These are phyloP conservation scores for Monilinia vaccinii-corymbosi DNA, from an alignment of 2,329 filamentous ascomycete genomes.

Conservation along the genomic window DNA sequence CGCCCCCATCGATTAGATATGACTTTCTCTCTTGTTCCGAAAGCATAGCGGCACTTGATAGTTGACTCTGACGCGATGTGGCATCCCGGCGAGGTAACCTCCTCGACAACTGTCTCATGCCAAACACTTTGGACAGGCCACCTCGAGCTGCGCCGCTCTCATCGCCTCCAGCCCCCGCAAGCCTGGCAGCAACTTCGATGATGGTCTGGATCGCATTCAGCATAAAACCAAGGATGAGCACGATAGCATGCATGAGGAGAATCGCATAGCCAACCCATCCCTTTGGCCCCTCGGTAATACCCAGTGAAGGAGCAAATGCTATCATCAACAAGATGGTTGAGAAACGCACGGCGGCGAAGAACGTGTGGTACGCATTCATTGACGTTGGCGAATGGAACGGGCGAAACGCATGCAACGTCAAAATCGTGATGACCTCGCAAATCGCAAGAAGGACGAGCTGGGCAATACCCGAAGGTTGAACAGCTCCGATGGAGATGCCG, in stretches of 20 bases:
- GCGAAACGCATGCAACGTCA: conserved; percentile 81
- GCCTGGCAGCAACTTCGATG: conserved; percentile 75
- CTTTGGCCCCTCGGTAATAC: conserved; percentile 67
- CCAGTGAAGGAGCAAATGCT: conserved; percentile 75
- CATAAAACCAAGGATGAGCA: conserved; percentile 86
- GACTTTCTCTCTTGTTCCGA: conserved; percentile 58
- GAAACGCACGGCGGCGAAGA: conserved; percentile 72
- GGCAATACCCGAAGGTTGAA: conserved; percentile 86
- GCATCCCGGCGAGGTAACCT: conserved; percentile 56
- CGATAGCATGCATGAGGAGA: conserved; percentile 72
- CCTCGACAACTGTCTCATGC: conserved; percentile 78
- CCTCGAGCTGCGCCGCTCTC: conserved; percentile 64
- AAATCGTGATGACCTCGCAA: conserved; percentile 82
- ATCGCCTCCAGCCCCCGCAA: conserved; percentile 75
- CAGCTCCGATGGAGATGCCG: conserved; percentile 82
- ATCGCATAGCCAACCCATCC: conserved; percentile 96
- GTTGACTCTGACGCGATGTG: conserved; percentile 67
- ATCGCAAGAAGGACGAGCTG: conserved; percentile 89
- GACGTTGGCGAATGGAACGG: conserved; percentile 87
- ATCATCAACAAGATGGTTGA: conserved; percentile 67
- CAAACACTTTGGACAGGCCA: conserved; percentile 82
- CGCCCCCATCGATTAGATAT: conserved; percentile 41
- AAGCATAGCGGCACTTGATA: conserved; percentile 76
- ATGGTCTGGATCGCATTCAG: conserved; percentile 85
- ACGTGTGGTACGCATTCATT: conserved; percentile 92